A percentile compares a stretch with the other conserved stretches of the same genome.
These are phyloP conservation scores for Fraxinus pennsylvanica DNA, from an alignment of 257 asterid species.

Conservation along the genomic window DNA sequence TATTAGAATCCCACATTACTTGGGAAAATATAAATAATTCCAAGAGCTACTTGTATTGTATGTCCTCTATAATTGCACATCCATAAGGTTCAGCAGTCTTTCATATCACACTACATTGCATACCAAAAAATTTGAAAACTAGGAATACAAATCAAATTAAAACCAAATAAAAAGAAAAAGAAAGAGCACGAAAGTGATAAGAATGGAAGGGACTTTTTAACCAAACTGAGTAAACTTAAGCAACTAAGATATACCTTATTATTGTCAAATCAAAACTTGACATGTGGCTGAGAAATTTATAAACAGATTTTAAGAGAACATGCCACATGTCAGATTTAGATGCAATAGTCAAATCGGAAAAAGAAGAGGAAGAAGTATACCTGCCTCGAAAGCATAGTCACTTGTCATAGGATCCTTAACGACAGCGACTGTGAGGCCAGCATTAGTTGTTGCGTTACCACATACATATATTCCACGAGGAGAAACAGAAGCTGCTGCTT, in stretches of 20 bases:
- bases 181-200: neutral
- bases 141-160: neutral
- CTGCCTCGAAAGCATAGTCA: conserved; percentile 99
- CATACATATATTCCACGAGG: conserved; percentile 98
- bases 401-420: conserved; percentile 90
- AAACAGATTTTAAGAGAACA: neutral
- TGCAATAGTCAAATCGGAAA: too few species aligned
- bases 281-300: neutral
- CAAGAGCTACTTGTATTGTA: neutral
- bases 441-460: conserved; percentile 97
- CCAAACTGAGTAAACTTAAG: neutral
- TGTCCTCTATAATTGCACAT: neutral
- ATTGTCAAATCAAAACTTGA: too few species aligned
- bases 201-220: neutral
- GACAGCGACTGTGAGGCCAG: conserved; percentile 97
- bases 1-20: too few species aligned
- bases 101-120: too few species aligned
- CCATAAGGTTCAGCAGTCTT: neutral
- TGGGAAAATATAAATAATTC: neutral
- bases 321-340: neutral
- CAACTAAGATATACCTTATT: neutral
- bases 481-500: conserved; percentile 97
- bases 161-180: neutral
- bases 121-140: neutral
- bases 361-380: conserved; percentile 33